Evolutionary conservation across 768 basidiomycete species (phyloP), one percentile per base, ranked within the genome.

Genomic region (Tricholoma furcatifolium): DNA sequence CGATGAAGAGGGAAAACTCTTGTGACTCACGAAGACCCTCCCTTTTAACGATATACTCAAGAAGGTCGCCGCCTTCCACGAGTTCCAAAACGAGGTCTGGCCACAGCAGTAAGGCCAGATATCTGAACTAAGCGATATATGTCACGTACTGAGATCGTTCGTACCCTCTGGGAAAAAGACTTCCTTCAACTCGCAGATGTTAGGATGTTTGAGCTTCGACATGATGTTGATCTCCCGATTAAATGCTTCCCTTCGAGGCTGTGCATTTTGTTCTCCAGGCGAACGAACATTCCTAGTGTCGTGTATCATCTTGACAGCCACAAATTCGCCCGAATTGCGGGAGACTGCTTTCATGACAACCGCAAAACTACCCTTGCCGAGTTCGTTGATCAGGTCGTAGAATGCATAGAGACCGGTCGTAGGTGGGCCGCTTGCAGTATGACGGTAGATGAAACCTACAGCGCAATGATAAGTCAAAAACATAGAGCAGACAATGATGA

Each of bases 341-440:
- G 84, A 79, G 41, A 94, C 74, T 1, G 91, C 93, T 65, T 88
- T 90, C 73, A 86, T 81, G 17, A 98, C 96, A 9, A 87, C 87
- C 4, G 93, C 96, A 65, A 97, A 98, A 2, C 91, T 85, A 8
- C 96, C 96, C 60, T 86, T 87, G 48, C 96, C 96, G 3, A 98
- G 81, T 66, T 90, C 86, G 46, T 73, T 66, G 30, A 76, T 74
- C 35, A 90, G 62, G 56, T 90, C 88, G 65, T 91, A 91, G 50
- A 74, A 70, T 1, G 79, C 79, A 62, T 85, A 81, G 9, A 91
- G 67, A 3, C 84, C 85, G 4, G 73, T 74, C 18, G 68, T 69
- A 0, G 79, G 73, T 12, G 72, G 69, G 0, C 79, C 76, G 24
- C 65, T 71, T 6, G 85, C 84, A 10, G 78, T 74, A 57, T 86